Conservation (phyloP, 2,329 filamentous ascomycete genomes). For the Arthrinium phaeospermum region DNA sequence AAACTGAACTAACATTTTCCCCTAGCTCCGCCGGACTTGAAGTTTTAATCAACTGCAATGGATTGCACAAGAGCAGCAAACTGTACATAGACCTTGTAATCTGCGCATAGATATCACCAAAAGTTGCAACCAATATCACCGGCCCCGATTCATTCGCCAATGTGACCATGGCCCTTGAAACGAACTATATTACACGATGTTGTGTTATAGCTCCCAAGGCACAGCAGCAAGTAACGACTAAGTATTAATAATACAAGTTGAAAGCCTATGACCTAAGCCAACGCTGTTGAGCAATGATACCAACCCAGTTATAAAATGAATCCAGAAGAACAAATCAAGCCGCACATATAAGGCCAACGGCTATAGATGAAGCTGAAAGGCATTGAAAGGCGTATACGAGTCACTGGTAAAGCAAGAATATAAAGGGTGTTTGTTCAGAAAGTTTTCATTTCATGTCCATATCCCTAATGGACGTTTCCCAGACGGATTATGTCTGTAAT, state of each 20-base stretch:
- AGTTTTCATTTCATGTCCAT: constrained; percentile 68
- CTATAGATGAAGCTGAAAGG: not conserved
- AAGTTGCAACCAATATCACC: constrained; percentile 21
- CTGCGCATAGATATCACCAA: constrained; percentile 28
- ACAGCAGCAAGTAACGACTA: not conserved
- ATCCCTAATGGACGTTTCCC: constrained; percentile 51
- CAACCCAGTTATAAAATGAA: too few relatives aligned
- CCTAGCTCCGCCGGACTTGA: constrained; percentile 57
- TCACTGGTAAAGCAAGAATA: not conserved
- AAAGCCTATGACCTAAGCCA: not conserved
- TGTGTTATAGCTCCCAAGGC: not conserved
- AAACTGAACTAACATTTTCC: constrained; percentile 28
- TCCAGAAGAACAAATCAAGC: too few relatives aligned
- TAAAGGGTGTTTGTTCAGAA: constrained; percentile 45
- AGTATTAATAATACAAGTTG: not conserved
- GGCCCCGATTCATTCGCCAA: not conserved
- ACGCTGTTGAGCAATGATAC: not conserved
- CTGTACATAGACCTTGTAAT: constrained; percentile 43
- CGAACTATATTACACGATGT: too few relatives aligned
- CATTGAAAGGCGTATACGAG: not conserved
- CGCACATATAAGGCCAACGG: not conserved
- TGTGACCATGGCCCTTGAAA: not conserved
- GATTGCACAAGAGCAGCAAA: constrained; percentile 25
- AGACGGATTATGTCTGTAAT: constrained; percentile 61
- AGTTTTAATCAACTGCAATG: constrained; percentile 43